Percentiles rank a stretch among this genome's conserved stretches.
phyloP scores from a whole-genome alignment of 2,329 filamentous ascomycete genomes.

The Phoma sp. region DNA sequence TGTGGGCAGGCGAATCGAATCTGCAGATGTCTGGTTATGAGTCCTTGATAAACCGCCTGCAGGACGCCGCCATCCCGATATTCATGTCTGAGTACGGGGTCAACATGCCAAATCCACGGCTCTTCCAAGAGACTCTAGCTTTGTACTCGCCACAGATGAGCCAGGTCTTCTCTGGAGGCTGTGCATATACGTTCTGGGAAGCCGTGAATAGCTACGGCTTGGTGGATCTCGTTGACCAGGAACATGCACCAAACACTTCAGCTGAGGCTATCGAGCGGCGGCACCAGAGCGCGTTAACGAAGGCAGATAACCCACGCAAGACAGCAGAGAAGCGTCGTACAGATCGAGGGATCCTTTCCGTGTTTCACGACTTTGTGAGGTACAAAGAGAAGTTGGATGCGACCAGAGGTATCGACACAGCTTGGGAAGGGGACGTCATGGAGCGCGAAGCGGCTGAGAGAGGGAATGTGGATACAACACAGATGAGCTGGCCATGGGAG shows the following conservation, averaged over 20 bases:
- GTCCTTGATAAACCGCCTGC: not conserved
- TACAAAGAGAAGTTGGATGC: constrained; percentile 8
- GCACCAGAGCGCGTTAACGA: not conserved
- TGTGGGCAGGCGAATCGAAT: constrained; percentile 8
- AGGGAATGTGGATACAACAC: not conserved
- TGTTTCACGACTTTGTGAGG: constrained; percentile 14
- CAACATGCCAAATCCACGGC: not conserved
- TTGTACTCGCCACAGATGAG: constrained; percentile 17
- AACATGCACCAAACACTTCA: not conserved
- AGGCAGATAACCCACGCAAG: not conserved
- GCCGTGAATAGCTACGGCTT: constrained; percentile 13
- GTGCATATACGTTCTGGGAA: constrained; percentile 19
- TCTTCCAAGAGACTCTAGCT: constrained; percentile 16
- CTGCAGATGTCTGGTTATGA: constrained; percentile 10
- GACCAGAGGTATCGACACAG: not conserved
- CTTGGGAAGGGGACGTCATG: constrained; percentile 13
- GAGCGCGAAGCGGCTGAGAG: constrained; percentile 3
- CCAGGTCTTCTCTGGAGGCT: constrained; percentile 20
- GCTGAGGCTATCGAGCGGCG: not conserved
- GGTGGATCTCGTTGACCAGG: constrained; percentile 6
- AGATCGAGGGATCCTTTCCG: constrained; percentile 1
- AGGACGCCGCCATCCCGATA: constrained; percentile 9
- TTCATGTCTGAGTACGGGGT: constrained; percentile 20
- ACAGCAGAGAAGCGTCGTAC: constrained; percentile 9
- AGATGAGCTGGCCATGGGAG: constrained; percentile 14